Percentiles rank a stretch among this genome's conserved stretches.
phyloP scores from a whole-genome alignment of 2,329 filamentous ascomycete genomes.

The Botrytis galanthina region DNA sequence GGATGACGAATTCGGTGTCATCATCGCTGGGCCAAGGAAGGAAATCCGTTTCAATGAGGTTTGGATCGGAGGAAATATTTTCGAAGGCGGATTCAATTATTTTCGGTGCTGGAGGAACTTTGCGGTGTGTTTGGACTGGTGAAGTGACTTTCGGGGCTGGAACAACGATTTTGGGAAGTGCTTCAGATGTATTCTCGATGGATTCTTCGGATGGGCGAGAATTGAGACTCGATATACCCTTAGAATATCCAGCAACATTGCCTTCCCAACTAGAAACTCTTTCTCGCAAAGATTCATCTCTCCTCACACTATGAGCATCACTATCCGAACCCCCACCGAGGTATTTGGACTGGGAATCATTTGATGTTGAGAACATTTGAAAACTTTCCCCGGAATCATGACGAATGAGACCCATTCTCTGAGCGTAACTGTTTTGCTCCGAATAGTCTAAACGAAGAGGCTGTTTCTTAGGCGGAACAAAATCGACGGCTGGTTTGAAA shows the following conservation, averaged over 20 bases:
- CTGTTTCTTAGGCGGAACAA: constrained; percentile 47
- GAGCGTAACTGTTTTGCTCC: constrained; percentile 22
- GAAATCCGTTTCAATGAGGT: constrained; percentile 57
- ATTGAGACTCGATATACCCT: constrained; percentile 21
- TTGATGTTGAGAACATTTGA: constrained; percentile 58
- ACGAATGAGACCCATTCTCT: constrained; percentile 40
- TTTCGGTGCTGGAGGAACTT: constrained; percentile 17
- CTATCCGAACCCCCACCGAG: constrained; percentile 37
- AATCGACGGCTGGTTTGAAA: constrained; percentile 51
- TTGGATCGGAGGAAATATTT: constrained; percentile 31
- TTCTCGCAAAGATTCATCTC: constrained; percentile 29
- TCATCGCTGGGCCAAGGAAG: constrained; percentile 56
- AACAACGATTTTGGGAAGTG: background rate
- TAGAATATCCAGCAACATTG: constrained; percentile 29
- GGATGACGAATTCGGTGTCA: constrained; percentile 55
- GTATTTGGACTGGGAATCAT: constrained; percentile 44
- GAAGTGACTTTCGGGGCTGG: constrained; percentile 19
- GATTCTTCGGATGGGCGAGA: constrained; percentile 23
- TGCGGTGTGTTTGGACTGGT: constrained; percentile 29
- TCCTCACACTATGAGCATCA: constrained; percentile 30
- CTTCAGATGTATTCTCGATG: constrained; percentile 15
- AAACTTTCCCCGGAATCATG: constrained; percentile 61
- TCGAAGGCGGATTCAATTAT: background rate
- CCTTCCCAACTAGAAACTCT: constrained; percentile 35
- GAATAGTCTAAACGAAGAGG: constrained; percentile 40